A percentile compares a stretch with the other conserved stretches of the same genome.
Evolutionary conservation across 1,139 yeast species (phyloP).

Genomic region (Blastobotrys proliferans): DNA sequence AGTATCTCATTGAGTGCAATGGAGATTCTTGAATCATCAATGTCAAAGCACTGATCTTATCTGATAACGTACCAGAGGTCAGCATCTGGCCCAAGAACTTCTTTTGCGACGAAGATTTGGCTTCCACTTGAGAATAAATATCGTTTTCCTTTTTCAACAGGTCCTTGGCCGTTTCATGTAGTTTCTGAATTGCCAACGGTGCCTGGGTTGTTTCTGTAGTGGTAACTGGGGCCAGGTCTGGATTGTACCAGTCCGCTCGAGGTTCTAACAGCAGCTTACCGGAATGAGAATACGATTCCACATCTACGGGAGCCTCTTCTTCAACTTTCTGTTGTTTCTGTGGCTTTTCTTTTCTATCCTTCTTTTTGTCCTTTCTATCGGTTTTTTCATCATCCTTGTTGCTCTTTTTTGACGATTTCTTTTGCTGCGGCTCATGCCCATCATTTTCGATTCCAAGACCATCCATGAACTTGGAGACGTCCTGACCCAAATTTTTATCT

Average conservation of each 20-base stretch:
- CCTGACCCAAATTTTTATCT: constrained; percentile 36
- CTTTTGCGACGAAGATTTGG: constrained; percentile 77
- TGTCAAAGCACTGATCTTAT: constrained; percentile 92
- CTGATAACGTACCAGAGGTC: constrained; percentile 89
- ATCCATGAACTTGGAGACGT: constrained; percentile 62
- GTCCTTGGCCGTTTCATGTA: constrained; percentile 62
- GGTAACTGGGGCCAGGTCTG: constrained; percentile 7
- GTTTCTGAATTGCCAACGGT: constrained; percentile 46
- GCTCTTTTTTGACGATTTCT: constrained; percentile 11
- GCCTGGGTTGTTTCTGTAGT: too few species aligned
- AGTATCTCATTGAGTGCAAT: constrained; percentile 76
- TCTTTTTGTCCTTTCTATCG: background rate
- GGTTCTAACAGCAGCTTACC: constrained; percentile 59
- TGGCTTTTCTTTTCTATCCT: background rate
- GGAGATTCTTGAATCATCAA: constrained; percentile 94
- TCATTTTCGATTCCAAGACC: constrained; percentile 52
- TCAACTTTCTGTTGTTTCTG: constrained; percentile 20
- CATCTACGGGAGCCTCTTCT: constrained; percentile 12
- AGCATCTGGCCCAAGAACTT: constrained; percentile 86
- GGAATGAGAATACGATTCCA: constrained; percentile 17
- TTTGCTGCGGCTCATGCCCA: constrained; percentile 29
- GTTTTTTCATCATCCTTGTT: background rate
- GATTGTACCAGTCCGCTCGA: constrained; percentile 67
- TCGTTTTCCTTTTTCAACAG: constrained; percentile 69
- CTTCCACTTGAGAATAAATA: constrained; percentile 63